Conservation (phyloP, 352 stramenopile genomes). For the Phytopythium cucurbitacearum region DNA sequence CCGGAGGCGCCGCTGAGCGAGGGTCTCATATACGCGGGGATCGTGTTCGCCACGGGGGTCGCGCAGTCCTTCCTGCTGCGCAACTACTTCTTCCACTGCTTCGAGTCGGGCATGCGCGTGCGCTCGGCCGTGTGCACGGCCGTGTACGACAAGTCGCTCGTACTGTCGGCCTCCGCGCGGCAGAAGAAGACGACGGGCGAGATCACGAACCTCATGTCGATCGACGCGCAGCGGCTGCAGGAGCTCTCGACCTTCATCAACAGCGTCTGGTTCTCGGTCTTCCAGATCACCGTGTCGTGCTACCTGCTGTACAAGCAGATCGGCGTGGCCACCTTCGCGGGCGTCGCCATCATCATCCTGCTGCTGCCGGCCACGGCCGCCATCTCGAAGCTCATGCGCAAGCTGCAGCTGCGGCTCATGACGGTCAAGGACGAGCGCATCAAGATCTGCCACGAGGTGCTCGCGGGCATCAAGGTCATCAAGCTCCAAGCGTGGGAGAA, state of each 20-base stretch:
- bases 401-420: slow-evolving; percentile 88
- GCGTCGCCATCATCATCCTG: slow-evolving; percentile 91
- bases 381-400: slow-evolving; percentile 87
- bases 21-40: slow-evolving; percentile 51
- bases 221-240: slow-evolving; percentile 95
- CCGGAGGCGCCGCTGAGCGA: slow-evolving; percentile 47
- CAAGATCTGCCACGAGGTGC: slow-evolving; percentile 87
- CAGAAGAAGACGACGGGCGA: slow-evolving; percentile 88
- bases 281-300: slow-evolving; percentile 78
- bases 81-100: slow-evolving; percentile 87
- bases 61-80: slow-evolving; percentile 73
- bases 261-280: slow-evolving; percentile 85
- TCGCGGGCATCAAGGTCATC: slow-evolving; percentile 52
- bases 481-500: slow-evolving; percentile 56
- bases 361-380: slow-evolving; percentile 89
- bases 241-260: slow-evolving; percentile 94
- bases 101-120: slow-evolving; percentile 70
- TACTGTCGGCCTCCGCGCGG: slow-evolving; percentile 64
- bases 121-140: slow-evolving; percentile 68
- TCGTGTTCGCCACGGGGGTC: slow-evolving; percentile 72
- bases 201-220: slow-evolving; percentile 97
- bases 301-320: slow-evolving; percentile 71
- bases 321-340: slow-evolving; percentile 85
- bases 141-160: slow-evolving; percentile 85
- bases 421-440: slow-evolving; percentile 92